Conservation (phyloP, 1,284 basidiomycete genomes). For the Marasmius fiardii region DNA sequence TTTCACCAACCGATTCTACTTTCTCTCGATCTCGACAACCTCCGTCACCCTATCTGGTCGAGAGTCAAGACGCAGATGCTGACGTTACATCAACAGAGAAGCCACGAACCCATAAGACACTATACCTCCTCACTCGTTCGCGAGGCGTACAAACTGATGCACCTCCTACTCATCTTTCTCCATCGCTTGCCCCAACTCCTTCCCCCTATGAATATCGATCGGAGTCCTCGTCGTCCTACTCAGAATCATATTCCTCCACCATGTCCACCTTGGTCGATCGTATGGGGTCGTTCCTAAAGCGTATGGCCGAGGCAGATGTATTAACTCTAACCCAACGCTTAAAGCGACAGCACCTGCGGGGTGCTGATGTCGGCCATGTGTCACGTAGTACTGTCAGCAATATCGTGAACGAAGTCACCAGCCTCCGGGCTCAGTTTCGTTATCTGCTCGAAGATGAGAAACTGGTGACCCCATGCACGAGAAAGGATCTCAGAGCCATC, state of each 20-base stretch:
- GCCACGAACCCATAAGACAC: conserved; percentile 39
- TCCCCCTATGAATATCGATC: conserved; percentile 58
- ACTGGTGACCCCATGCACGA: conserved; percentile 58
- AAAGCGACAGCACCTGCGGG: conserved; percentile 87
- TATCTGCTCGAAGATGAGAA: conserved; percentile 68
- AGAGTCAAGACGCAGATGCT: conserved; percentile 42
- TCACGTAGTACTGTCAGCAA: conserved; percentile 80
- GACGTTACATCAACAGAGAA: conserved; percentile 37
- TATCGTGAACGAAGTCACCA: conserved; percentile 71
- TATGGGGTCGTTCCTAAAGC: conserved; percentile 60
- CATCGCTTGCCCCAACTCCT: conserved; percentile 39
- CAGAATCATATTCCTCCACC: conserved; percentile 44
- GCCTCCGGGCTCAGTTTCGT: conserved; percentile 78
- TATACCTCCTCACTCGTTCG: conserved; percentile 61
- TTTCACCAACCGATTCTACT: conserved; percentile 54
- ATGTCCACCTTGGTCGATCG: conserved; percentile 72
- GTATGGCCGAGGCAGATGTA: conserved; percentile 81
- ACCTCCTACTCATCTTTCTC: conserved; percentile 21
- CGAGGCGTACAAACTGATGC: conserved; percentile 76
- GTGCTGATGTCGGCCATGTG: conserved; percentile 84
- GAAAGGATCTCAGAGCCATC: conserved; percentile 81
- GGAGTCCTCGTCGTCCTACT: conserved; percentile 67
- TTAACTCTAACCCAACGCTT: conserved; percentile 86
- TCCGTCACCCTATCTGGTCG: conserved; percentile 37
- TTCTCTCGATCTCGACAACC: conserved; percentile 29